Percentiles rank a stretch among this genome's conserved stretches.
Conservation (phyloP, 225 moss, liverwort and hornwort genomes). For the Pseudoscleropodium purum region DNA sequence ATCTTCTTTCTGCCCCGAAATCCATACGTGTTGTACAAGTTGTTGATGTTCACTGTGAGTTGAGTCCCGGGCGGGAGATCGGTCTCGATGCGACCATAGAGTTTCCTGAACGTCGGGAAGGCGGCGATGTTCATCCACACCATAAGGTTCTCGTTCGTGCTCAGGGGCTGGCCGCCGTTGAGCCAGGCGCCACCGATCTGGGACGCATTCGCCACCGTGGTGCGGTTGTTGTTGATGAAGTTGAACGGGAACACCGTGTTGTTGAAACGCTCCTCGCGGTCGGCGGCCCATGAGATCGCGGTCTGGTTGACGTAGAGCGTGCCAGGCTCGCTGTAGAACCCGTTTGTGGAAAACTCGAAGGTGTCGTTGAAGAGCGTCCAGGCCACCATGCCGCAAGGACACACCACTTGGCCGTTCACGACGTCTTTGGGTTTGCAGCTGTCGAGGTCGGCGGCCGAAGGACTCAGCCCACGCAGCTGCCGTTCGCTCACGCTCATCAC, state of each 20-base stretch:
- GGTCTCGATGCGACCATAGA: constrained; percentile 44
- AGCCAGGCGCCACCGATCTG: constrained; percentile 49
- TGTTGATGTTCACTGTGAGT: constrained; percentile 30
- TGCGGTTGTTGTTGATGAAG: constrained; percentile 36
- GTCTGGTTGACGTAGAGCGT: constrained; percentile 24
- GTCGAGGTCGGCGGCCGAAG: constrained; percentile 5
- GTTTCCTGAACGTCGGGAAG: constrained; percentile 44
- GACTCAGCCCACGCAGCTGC: constrained; percentile 12
- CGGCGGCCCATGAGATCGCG: constrained; percentile 23
- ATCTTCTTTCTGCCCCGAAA: constrained; percentile 39
- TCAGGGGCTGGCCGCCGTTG: constrained; percentile 17
- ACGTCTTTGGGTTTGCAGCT: constrained; percentile 31
- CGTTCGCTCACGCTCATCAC: constrained; percentile 35
- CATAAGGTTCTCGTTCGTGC: constrained; percentile 32
- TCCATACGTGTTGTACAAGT: constrained; percentile 44
- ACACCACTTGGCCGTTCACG: not conserved
- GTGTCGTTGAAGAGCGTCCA: constrained; percentile 59
- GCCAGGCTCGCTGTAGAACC: constrained; percentile 5
- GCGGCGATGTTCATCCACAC: constrained; percentile 58
- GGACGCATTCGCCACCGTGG: not conserved
- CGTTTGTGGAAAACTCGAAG: constrained; percentile 31
- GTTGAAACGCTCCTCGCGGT: constrained; percentile 34
- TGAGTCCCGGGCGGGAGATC: constrained; percentile 13
- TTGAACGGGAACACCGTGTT: constrained; percentile 36
- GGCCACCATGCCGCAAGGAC: constrained; percentile 48